phyloP scores from a whole-genome alignment of 208 protist genomes.

The Leptomonas seymouri region DNA sequence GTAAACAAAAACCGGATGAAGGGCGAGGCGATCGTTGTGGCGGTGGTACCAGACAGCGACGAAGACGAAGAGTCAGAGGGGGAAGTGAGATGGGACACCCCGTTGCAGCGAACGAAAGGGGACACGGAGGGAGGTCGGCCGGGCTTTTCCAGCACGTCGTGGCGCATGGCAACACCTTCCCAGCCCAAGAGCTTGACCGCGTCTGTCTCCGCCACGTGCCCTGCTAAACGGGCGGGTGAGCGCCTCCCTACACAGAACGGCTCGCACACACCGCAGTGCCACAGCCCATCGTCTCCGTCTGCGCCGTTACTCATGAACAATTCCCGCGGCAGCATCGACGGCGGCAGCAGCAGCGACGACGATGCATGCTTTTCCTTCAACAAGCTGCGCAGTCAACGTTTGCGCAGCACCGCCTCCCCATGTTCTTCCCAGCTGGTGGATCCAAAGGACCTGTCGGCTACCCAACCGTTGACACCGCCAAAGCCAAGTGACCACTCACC shows the following conservation, averaged over 20 bases:
- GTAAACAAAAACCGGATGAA: constrained; percentile 36
- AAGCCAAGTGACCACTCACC: background rate
- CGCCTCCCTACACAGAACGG: constrained; percentile 12
- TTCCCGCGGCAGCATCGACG: background rate
- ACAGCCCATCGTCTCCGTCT: background rate
- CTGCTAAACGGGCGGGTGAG: constrained; percentile 24
- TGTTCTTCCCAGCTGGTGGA: constrained; percentile 8
- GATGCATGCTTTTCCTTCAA: constrained; percentile 33
- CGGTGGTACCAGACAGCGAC: constrained; percentile 26
- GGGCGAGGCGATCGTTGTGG: constrained; percentile 25
- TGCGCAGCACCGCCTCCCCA: background rate
- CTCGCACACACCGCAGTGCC: constrained; percentile 8
- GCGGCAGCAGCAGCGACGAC: constrained; percentile 23
- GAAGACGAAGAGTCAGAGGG: constrained; percentile 14
- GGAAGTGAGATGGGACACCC: background rate
- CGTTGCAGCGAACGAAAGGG: background rate
- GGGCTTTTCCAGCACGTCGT: no score
- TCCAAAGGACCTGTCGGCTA: background rate
- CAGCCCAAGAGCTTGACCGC: background rate
- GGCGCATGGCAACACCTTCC: no score
- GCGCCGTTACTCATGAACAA: background rate
- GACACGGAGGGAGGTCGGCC: background rate
- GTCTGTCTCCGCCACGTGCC: background rate
- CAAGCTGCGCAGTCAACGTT: constrained; percentile 15
- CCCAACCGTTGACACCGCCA: background rate